Conservation (phyloP, 768 basidiomycete genomes). For the Filobasidium wieringae region DNA sequence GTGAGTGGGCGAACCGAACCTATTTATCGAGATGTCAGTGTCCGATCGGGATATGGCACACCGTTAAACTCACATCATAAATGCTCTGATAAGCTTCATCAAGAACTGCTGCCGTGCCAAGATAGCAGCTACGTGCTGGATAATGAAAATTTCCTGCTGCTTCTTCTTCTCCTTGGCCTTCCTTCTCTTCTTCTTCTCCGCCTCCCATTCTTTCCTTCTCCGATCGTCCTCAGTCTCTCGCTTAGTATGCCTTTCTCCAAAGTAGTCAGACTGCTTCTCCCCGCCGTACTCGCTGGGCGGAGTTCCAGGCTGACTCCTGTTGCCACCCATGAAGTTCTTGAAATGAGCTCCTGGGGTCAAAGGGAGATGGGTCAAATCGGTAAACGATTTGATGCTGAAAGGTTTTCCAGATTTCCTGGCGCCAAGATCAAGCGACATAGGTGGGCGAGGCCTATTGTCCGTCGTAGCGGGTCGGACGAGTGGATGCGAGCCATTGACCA, state of each 20-base stretch:
- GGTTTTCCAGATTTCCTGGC: constrained; percentile 3
- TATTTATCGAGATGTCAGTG: constrained; percentile 1
- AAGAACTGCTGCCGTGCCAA: constrained; percentile 73
- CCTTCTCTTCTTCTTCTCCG: constrained; percentile 43
- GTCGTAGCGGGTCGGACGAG: constrained; percentile 2
- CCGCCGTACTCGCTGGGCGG: constrained; percentile 27
- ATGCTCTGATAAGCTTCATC: constrained; percentile 66
- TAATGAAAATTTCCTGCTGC: constrained; percentile 68
- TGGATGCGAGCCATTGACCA: background rate
- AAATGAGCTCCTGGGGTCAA: constrained; percentile 14
- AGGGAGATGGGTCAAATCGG: background rate
- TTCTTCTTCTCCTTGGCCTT: constrained; percentile 48
- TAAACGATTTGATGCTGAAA: constrained; percentile 7
- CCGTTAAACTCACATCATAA: constrained; percentile 52
- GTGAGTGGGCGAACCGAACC: constrained; percentile 81
- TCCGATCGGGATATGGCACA: background rate
- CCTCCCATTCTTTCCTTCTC: constrained; percentile 39
- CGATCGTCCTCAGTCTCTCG: constrained; percentile 32
- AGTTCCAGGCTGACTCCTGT: constrained; percentile 24
- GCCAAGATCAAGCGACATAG: background rate
- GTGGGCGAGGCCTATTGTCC: constrained; percentile 5
- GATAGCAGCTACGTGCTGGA: constrained; percentile 70
- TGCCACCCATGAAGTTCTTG: constrained; percentile 31
- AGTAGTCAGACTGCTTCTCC: constrained; percentile 33
- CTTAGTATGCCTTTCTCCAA: constrained; percentile 19